Evolutionary conservation across 2,329 filamentous ascomycete genomes (phyloP).

Genomic region (Sporothrix brasiliensis): DNA sequence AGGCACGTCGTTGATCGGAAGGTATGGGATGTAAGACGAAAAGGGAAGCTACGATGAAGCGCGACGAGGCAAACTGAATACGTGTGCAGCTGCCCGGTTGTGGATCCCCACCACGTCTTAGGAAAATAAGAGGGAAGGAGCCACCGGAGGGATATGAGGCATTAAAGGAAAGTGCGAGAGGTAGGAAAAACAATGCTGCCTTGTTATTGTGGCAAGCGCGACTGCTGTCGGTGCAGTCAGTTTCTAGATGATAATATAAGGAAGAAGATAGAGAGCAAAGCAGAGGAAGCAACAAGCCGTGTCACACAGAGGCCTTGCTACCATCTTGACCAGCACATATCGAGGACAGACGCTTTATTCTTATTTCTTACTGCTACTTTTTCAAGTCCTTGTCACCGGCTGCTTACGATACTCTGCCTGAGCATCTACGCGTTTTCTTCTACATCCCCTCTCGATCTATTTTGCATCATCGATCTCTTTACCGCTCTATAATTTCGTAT

Average conservation of each 20-base stretch:
- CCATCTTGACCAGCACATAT: neutral
- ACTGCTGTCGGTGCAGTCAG: neutral
- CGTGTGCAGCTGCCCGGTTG: neutral
- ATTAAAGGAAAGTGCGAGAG: constrained; percentile 8
- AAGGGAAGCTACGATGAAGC: neutral
- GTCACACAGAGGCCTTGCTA: neutral
- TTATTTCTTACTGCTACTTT: neutral
- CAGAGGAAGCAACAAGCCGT: neutral
- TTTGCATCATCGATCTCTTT: too few relatives aligned
- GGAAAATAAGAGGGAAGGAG: constrained; percentile 4
- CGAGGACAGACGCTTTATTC: neutral
- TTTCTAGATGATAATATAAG: neutral
- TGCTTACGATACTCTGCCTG: too few relatives aligned
- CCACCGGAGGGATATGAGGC: constrained; percentile 2
- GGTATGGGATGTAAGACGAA: neutral
- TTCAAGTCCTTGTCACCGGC: too few relatives aligned
- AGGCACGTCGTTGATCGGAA: neutral
- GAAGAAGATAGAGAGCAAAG: neutral
- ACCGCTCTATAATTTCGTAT: neutral
- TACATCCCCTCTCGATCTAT: neutral
- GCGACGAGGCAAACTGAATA: neutral
- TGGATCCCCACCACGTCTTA: neutral
- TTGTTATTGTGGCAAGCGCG: neutral
- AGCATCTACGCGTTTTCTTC: neutral
- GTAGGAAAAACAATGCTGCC: neutral